A percentile compares a stretch with the other conserved stretches of the same genome.
Evolutionary conservation across 1,284 basidiomycete species (phyloP).

Genomic region (Apiotrichum montevideense): DNA sequence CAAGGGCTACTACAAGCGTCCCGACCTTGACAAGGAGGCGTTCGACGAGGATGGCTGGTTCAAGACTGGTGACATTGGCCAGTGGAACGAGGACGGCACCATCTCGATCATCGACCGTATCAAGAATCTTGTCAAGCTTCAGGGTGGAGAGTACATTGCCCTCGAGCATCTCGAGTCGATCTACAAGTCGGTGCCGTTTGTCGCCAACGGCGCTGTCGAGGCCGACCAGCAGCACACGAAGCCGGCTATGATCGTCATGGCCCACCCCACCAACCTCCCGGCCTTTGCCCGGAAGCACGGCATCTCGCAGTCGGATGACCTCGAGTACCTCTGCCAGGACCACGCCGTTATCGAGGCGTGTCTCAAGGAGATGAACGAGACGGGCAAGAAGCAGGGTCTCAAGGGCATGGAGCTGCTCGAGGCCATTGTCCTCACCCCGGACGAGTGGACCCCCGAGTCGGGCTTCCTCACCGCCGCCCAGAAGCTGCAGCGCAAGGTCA

Average conservation of each 20-base stretch:
- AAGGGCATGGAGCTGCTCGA: conserved; percentile 76
- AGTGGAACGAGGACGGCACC: conserved; percentile 60
- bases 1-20: conserved; percentile 73
- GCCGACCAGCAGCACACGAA: conserved; percentile 75
- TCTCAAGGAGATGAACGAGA: conserved; percentile 68
- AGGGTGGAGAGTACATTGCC: conserved; percentile 72
- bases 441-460: conserved; percentile 87
- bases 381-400: conserved; percentile 81
- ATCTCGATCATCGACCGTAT: conserved; percentile 70
- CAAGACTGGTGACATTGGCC: conserved; percentile 55
- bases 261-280: conserved; percentile 70
- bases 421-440: conserved; percentile 68
- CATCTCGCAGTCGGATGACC: conserved; percentile 48
- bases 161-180: conserved; percentile 84
- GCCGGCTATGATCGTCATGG: conserved; percentile 70
- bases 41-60: conserved; percentile 86
- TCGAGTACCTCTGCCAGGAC: conserved; percentile 61
- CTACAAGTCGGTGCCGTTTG: conserved; percentile 80
- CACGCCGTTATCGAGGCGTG: conserved; percentile 59
- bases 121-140: conserved; percentile 47
- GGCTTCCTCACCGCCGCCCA: conserved; percentile 85
- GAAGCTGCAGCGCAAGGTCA: conserved; percentile 75
- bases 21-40: conserved; percentile 80
- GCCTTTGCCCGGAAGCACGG: conserved; percentile 50
- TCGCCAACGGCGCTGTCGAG: conserved; percentile 80